Conservation (phyloP, 129 eudicot genomes). For the Chrysanthemum lavandulifolium region DNA sequence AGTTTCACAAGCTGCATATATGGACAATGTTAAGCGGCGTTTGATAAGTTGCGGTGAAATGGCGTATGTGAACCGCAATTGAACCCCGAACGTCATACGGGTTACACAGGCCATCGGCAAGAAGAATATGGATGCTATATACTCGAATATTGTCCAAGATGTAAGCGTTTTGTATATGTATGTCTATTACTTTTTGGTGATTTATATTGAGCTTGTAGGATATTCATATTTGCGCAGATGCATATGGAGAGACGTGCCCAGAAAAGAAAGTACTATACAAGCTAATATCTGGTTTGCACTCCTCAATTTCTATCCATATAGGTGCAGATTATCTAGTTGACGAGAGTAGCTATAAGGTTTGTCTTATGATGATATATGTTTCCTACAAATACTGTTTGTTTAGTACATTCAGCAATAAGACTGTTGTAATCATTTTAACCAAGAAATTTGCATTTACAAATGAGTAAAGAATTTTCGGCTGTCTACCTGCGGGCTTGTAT, state of each 20-base stretch:
- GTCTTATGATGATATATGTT: neutral
- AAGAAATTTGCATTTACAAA: too few relatives aligned
- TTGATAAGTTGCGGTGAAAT: constrained; percentile 60
- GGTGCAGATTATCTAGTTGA: constrained; percentile 81
- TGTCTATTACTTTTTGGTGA: neutral
- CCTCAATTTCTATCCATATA: constrained; percentile 86
- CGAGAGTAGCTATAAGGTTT: constrained; percentile 56
- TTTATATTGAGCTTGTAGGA: constrained; percentile 1
- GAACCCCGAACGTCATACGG: constrained; percentile 83
- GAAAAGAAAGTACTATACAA: constrained; percentile 82
- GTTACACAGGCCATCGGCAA: constrained; percentile 83
- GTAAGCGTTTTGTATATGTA: constrained; percentile 36
- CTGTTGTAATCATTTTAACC: too few relatives aligned
- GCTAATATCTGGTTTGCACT: constrained; percentile 83
- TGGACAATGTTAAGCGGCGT: constrained; percentile 12
- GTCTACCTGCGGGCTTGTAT: too few relatives aligned
- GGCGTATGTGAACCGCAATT: constrained; percentile 84
- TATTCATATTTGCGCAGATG: constrained; percentile 38
- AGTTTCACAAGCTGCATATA: neutral
- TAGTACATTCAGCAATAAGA: too few relatives aligned
- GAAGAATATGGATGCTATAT: constrained; percentile 93
- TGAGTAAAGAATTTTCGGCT: too few relatives aligned
- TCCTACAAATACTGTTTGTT: neutral
- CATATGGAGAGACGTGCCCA: constrained; percentile 72
- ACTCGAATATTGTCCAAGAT: constrained; percentile 90